Evolutionary conservation across 768 basidiomycete genomes (phyloP), one percentile per base, ranked within the genome.

Genomic region (Tylopilus subfusipes): DNA sequence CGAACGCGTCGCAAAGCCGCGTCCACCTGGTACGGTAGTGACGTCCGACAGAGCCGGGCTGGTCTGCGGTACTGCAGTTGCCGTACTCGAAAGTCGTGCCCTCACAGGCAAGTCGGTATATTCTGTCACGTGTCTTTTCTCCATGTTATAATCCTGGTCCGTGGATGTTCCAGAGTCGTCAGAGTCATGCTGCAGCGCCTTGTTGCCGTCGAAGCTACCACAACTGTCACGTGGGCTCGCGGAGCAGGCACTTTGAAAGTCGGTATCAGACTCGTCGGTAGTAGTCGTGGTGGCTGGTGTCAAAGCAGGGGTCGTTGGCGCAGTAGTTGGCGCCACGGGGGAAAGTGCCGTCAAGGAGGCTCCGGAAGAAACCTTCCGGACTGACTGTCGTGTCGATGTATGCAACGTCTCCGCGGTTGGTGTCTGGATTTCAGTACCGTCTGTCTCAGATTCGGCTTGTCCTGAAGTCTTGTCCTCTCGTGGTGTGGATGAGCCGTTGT

Each of bases 201-300:
- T 65, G 43, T 61, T 70, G 52, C 58, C 61, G 30, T 72, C 69
- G 49, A 70, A 76, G 63, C 80, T 81, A 39, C 77, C 80, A 58
- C 82, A 84, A 64, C 86, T 88, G 42, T 74, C 80, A 2, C 86
- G 81, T 13, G 88, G 87, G 63, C 87, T 89, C 4, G 81, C 72
- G 5, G 88, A 90, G 69, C 88, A 90, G 31, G 90, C 90, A 58
- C 90, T 92, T 72, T 91, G 89, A 68, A 92, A 93, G 63, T 93
- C 90, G 25, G 86, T 86, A 62, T 90, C 88, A 21, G 88, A 89
- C 60, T 89, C 88, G 54, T 90, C 88, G 9, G 86, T 82, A 30
- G 78, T 71, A 25, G 70, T 73, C 25, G 70, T 67, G 34, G 71
- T 63, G 22, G 66, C 58, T 2, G 68, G 63, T 0, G 74, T 68